phyloP scores from a whole-genome alignment of 495 filamentous ascomycete species.

The Talaromyces stipitatus region DNA sequence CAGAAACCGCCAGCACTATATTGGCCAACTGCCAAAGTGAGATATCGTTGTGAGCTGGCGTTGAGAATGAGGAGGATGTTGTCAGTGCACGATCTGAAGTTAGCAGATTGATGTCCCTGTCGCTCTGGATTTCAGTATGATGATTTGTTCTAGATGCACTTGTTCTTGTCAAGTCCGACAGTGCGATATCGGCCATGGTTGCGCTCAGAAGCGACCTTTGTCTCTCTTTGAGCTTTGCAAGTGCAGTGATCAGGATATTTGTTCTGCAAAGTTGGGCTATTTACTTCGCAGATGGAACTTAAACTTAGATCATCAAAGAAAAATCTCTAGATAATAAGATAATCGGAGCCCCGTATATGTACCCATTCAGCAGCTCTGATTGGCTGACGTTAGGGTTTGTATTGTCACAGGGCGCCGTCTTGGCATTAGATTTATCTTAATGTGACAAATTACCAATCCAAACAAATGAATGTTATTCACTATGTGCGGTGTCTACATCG shows the following conservation, averaged over 20 bases:
- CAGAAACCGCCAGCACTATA: slow-evolving; percentile 17
- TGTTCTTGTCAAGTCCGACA: not conserved
- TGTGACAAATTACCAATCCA: not conserved
- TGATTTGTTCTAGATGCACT: not conserved
- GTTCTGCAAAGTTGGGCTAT: too few relatives aligned
- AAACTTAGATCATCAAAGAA: too few relatives aligned
- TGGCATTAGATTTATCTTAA: not conserved
- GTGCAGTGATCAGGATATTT: not conserved
- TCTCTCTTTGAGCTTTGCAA: not conserved
- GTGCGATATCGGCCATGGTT: not conserved
- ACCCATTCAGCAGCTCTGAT: not conserved
- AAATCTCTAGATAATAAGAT: not conserved
- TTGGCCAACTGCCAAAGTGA: not conserved
- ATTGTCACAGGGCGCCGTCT: not conserved
- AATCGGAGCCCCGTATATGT: not conserved
- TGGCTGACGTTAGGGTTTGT: not conserved
- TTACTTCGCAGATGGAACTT: too few relatives aligned
- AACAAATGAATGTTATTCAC: not conserved
- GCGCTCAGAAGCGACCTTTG: not conserved
- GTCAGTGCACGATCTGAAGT: not conserved
- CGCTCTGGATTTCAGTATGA: not conserved
- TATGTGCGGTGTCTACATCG: too few relatives aligned
- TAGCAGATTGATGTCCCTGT: not conserved
- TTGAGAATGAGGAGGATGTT: not conserved
- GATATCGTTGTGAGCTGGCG: not conserved